A percentile compares a stretch with the other conserved stretches of the same genome.
These are phyloP conservation scores for Clonostachys rosea DNA, from an alignment of 2,329 filamentous ascomycete species.

Conservation along the genomic window DNA sequence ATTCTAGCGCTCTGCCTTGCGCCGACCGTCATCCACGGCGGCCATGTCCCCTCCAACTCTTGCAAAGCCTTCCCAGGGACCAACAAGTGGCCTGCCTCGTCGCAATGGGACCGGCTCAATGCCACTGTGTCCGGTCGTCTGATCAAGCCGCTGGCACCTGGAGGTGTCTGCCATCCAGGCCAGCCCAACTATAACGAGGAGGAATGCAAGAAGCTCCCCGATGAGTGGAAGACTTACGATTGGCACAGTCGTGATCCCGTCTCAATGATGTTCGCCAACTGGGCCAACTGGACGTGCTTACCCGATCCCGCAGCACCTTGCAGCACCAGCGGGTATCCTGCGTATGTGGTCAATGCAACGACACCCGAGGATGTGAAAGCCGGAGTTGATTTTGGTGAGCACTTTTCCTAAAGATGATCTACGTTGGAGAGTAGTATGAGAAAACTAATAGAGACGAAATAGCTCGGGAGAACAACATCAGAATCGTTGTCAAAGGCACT, in stretches of 20 bases:
- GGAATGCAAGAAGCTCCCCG: slow-evolving; percentile 17
- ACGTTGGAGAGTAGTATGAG: not conserved
- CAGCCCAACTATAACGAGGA: slow-evolving; percentile 15
- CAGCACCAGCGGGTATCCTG: slow-evolving; percentile 21
- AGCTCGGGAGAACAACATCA: slow-evolving; percentile 35
- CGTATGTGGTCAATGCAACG: slow-evolving; percentile 27
- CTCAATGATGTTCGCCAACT: slow-evolving; percentile 31
- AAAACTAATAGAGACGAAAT: too few species aligned
- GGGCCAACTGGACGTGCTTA: slow-evolving; percentile 45
- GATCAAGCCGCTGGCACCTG: slow-evolving; percentile 31
- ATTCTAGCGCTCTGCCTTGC: too few species aligned
- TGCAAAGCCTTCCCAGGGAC: slow-evolving; percentile 45
- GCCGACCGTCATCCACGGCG: too few species aligned
- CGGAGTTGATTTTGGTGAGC: slow-evolving; percentile 35
- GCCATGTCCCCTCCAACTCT: not conserved
- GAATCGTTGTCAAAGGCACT: slow-evolving; percentile 32
- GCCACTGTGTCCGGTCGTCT: slow-evolving; percentile 33
- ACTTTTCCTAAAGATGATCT: not conserved
- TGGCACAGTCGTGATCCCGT: slow-evolving; percentile 19
- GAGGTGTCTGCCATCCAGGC: slow-evolving; percentile 17
- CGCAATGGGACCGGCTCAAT: slow-evolving; percentile 40
- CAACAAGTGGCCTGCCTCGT: slow-evolving; percentile 38
- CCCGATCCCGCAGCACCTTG: slow-evolving; percentile 30
- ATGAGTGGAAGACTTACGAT: slow-evolving; percentile 18
- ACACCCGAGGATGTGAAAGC: slow-evolving; percentile 21